Evolutionary conservation across 2,329 filamentous ascomycete genomes (phyloP), one percentile per base, ranked within the genome.

Genomic region (Verticillium dahliae): DNA sequence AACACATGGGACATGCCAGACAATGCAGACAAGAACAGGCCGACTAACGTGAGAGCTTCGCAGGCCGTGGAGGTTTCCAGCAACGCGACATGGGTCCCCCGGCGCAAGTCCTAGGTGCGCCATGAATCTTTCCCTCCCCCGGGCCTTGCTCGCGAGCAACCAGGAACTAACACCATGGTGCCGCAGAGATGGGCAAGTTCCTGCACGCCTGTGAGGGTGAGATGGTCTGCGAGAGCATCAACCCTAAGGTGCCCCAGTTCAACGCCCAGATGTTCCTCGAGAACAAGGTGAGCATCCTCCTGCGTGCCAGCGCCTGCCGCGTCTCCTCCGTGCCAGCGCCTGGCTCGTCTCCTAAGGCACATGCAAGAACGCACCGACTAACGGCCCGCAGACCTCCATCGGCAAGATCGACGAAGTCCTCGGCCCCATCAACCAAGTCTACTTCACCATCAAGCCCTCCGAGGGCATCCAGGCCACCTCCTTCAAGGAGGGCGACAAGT

Each of bases 371-470:
- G 27, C 27, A 27, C 27, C 27, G 41, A 35, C 41, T 13, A 18
- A 38, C n/a, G 35, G 27, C 15, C 39, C 38, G 65, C 68, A 89
- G 89, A 94, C 90, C 56, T 83, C 90, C 65, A 87, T 99, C 75
- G 95, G 95, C 76, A 98, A 98, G 80, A 90, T 99, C 74, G 95
- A 99, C 80, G 95, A 99, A 81, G 90, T 99, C 68, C 89, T 99
- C 69, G 95, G 95, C 62, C 94, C 95, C 66, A 91, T 99, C 78
- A 98, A 97, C 84, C 90, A 97, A 78, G 91, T 98, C 71, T 97
- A 90, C 83, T 99, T 99, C 84, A 98, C 94, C 71, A 90, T 99
- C 78, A 98, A 98, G 81, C 93, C 94, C 60, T 88, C 92, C 74
- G 94, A 98, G 75, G 95, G 95, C 70, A 98, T 99, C 75, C 90